Conservation (phyloP, 495 filamentous ascomycete species). For the Penicillium simplicissimum region DNA sequence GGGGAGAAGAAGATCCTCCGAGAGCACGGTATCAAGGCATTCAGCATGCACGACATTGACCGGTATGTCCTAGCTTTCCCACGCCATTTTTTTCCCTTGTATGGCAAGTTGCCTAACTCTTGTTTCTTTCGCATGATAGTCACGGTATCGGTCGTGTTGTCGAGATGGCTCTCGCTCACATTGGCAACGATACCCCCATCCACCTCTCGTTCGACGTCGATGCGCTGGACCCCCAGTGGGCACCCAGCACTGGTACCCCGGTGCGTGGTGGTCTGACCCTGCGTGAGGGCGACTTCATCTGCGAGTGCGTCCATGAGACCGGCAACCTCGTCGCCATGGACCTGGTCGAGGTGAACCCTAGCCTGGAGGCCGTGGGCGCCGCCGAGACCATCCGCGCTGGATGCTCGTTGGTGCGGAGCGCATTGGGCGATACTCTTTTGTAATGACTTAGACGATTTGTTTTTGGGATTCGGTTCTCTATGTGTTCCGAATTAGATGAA, state of each 20-base stretch:
- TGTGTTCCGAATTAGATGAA: background rate
- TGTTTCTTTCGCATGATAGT: slow-evolving; percentile 34
- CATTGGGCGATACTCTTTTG: slow-evolving; percentile 84
- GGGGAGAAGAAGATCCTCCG: slow-evolving; percentile 88
- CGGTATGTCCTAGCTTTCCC: slow-evolving; percentile 46
- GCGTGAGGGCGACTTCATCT: slow-evolving; percentile 96
- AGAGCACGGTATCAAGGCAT: slow-evolving; percentile 89
- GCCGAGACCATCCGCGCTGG: slow-evolving; percentile 87
- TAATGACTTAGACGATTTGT: slow-evolving; percentile 38
- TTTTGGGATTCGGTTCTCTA: background rate
- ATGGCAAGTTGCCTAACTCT: background rate
- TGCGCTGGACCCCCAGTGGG: slow-evolving; percentile 93
- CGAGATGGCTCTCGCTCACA: slow-evolving; percentile 94
- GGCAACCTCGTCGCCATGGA: slow-evolving; percentile 91
- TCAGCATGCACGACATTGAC: slow-evolving; percentile 98
- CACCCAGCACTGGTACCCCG: slow-evolving; percentile 92
- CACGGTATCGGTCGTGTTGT: slow-evolving; percentile 95
- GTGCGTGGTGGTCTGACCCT: slow-evolving; percentile 95
- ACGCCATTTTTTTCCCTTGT: background rate
- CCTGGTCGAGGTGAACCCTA: slow-evolving; percentile 95
- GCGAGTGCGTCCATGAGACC: slow-evolving; percentile 92
- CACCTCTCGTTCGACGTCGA: slow-evolving; percentile 98
- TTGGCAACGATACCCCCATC: slow-evolving; percentile 90
- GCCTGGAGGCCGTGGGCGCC: slow-evolving; percentile 72
- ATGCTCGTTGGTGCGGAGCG: slow-evolving; percentile 87